Percentiles rank a stretch among this genome's conserved stretches.
Conservation (phyloP, 805 yeast species). For the Phaffomyces antillensis region DNA sequence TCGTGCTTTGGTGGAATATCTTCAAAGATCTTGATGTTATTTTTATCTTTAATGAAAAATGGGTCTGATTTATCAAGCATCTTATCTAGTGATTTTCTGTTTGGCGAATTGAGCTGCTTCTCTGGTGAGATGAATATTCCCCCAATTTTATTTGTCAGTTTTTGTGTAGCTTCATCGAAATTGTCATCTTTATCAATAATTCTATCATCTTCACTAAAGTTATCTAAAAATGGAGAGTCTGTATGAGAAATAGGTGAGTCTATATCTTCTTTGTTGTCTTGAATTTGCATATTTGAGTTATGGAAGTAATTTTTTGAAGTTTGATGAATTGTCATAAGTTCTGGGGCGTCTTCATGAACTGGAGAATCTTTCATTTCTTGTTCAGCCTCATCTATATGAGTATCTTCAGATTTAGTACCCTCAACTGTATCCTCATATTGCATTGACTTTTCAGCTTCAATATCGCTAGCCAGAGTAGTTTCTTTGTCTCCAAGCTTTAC, state of each 20-base stretch:
- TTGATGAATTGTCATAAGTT: no score
- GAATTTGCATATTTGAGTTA: conserved; percentile 3
- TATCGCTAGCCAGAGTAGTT: background rate
- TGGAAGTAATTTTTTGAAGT: background rate
- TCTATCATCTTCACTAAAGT: conserved; percentile 11
- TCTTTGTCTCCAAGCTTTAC: no score
- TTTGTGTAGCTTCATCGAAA: conserved; percentile 16
- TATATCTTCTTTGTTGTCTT: background rate
- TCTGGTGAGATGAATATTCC: conserved; percentile 22
- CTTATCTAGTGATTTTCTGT: conserved; percentile 13
- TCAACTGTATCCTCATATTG: no score
- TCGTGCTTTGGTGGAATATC: conserved; percentile 9
- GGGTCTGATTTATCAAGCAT: conserved; percentile 20
- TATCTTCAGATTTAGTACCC: no score
- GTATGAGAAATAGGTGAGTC: conserved; percentile 3
- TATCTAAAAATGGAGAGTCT: conserved; percentile 19
- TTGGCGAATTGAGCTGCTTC: conserved; percentile 10
- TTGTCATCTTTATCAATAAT: conserved; percentile 5
- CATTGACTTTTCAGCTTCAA: background rate
- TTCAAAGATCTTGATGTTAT: conserved; percentile 19
- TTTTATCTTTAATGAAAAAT: conserved; percentile 14
- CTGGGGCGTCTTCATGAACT: no score
- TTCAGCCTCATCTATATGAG: no score
- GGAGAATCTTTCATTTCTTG: no score
- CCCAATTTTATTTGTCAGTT: conserved; percentile 16